Percentiles rank a stretch among this genome's conserved stretches.
These are phyloP conservation scores for Brachypodium distachyon DNA, from an alignment of 202 grass and related monocot species.

Conservation along the genomic window DNA sequence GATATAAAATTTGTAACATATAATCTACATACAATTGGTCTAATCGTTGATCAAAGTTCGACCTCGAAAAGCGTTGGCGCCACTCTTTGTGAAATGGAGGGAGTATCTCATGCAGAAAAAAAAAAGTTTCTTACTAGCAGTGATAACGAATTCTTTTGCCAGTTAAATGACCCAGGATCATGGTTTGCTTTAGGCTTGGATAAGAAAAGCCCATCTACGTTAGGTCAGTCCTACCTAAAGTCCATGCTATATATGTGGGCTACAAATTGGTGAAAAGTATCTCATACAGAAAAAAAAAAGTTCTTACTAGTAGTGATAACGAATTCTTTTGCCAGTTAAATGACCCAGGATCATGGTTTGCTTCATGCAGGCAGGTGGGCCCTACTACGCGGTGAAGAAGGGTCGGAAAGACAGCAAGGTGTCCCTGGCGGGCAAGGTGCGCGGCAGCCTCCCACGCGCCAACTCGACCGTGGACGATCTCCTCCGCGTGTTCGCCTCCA, in stretches of 20 bases:
- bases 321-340: no score
- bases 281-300: no score
- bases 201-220: not conserved
- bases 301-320: no score
- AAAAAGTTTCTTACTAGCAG: no score
- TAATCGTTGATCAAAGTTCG: no score
- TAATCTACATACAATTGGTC: no score
- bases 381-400: slow-evolving; percentile 65
- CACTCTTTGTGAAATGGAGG: no score
- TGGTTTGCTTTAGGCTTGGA: not conserved
- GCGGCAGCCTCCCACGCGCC: slow-evolving; percentile 51
- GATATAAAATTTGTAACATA: no score
- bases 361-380: slow-evolving; percentile 58
- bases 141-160: no score
- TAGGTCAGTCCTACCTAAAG: not conserved
- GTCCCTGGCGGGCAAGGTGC: slow-evolving; percentile 50
- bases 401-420: slow-evolving; percentile 89
- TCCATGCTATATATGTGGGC: not conserved
- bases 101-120: no score
- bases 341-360: not conserved
- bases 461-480: slow-evolving; percentile 81
- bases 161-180: not conserved
- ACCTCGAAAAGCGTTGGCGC: no score
- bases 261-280: no score
- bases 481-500: slow-evolving; percentile 65